These are phyloP conservation scores for Suhomyces sp. DNA, from an alignment of 805 yeast species.

Conservation along the genomic window DNA sequence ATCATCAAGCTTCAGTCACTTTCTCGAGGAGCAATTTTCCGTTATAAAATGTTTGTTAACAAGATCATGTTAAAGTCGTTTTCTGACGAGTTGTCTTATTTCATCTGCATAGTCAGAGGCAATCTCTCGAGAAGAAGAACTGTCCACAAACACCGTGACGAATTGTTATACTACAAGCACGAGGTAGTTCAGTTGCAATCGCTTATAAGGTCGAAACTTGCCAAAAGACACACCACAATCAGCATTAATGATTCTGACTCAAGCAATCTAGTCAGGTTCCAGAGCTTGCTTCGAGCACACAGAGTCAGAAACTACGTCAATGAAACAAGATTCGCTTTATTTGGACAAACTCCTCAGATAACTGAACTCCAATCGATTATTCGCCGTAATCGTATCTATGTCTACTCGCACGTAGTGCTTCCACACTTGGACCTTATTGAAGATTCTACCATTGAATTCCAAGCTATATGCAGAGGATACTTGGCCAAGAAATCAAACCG, in stretches of 20 bases:
- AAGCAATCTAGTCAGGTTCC: slow-evolving; percentile 30
- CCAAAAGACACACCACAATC: slow-evolving; percentile 6
- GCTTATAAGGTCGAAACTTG: slow-evolving; percentile 26
- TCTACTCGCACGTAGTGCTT: slow-evolving; percentile 20
- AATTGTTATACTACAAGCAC: slow-evolving; percentile 23
- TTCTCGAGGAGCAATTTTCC: slow-evolving; percentile 63
- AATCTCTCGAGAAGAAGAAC: slow-evolving; percentile 29
- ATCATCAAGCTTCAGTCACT: slow-evolving; percentile 63
- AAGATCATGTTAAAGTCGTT: slow-evolving; percentile 59
- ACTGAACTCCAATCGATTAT: slow-evolving; percentile 39
- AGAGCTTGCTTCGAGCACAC: slow-evolving; percentile 43
- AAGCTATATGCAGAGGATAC: slow-evolving; percentile 27
- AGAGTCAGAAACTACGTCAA: slow-evolving; percentile 22
- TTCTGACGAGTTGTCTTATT: slow-evolving; percentile 44
- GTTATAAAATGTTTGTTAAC: slow-evolving; percentile 63
- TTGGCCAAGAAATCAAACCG: slow-evolving; percentile 15
- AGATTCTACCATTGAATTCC: slow-evolving; percentile 23
- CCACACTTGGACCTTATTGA: slow-evolving; percentile 20
- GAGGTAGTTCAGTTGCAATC: slow-evolving; percentile 42
- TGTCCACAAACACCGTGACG: slow-evolving; percentile 34
- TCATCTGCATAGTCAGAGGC: slow-evolving; percentile 56
- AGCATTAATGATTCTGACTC: slow-evolving; percentile 14
- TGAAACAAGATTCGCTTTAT: slow-evolving; percentile 8
- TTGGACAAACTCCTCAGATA: slow-evolving; percentile 15
- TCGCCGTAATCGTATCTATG: slow-evolving; percentile 19